Percentiles rank a stretch among this genome's conserved stretches.
phyloP scores from a whole-genome alignment of 805 yeast species.

The Clavispora vitiphila region DNA sequence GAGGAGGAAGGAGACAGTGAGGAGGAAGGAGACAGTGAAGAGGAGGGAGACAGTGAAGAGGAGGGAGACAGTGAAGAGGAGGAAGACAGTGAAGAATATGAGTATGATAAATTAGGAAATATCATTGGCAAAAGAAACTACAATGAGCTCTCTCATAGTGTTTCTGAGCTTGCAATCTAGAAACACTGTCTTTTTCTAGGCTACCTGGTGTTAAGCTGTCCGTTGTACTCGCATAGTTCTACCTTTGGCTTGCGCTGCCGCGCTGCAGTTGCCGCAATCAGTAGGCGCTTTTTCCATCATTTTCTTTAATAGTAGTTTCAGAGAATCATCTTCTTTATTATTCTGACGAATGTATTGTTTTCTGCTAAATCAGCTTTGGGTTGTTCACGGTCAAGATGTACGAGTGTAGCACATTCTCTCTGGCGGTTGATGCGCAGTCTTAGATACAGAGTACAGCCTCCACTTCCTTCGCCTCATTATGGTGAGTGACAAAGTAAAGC shows the following conservation, averaged over 20 bases:
- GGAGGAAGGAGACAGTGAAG: conserved; percentile 13
- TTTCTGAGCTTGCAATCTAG: neutral
- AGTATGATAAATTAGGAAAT: conserved; percentile 21
- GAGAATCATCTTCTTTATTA: too few relatives aligned
- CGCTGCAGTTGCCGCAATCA: neutral
- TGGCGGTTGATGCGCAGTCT: neutral
- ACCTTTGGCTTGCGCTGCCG: neutral
- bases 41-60: conserved; percentile 11
- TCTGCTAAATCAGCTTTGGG: too few relatives aligned
- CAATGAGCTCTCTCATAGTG: neutral
- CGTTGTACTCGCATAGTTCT: neutral
- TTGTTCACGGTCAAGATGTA: neutral
- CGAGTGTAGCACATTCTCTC: neutral
- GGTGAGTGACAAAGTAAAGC: conserved; percentile 13
- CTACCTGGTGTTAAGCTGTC: too few relatives aligned
- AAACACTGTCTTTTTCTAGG: too few relatives aligned
- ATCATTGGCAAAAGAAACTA: conserved; percentile 4
- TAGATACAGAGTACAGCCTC: neutral
- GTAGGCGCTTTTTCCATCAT: too few relatives aligned
- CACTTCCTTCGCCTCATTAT: neutral
- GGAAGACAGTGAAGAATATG: neutral
- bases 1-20: conserved; percentile 18
- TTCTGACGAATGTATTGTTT: too few relatives aligned
- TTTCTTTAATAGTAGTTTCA: too few relatives aligned
- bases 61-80: conserved; percentile 1